phyloP scores from a whole-genome alignment of 179 eudicot genomes.

The Patellifolia procumbens region DNA sequence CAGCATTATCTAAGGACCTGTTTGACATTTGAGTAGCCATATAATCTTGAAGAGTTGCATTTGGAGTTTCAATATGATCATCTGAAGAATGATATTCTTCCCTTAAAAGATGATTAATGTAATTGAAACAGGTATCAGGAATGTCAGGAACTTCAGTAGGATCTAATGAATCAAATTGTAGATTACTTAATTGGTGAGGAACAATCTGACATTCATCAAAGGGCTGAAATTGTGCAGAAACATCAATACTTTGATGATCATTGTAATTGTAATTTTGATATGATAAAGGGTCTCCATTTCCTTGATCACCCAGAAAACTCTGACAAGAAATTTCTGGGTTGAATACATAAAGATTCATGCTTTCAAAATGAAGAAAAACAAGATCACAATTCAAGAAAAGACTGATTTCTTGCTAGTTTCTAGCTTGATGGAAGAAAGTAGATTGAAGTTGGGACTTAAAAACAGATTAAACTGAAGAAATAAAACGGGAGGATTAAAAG shows the following conservation, averaged over 20 bases:
- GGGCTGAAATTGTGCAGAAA: slow-evolving; percentile 1
- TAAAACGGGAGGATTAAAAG: neutral
- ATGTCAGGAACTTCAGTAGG: slow-evolving; percentile 40
- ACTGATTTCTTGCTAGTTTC: too few relatives aligned
- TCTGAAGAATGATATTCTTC: slow-evolving; percentile 49
- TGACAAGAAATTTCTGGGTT: slow-evolving; percentile 20
- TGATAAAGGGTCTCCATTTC: slow-evolving; percentile 8
- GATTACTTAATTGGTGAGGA: neutral
- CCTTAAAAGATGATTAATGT: slow-evolving; percentile 55
- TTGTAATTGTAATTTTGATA: slow-evolving; percentile 10
- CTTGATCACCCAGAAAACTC: slow-evolving; percentile 22
- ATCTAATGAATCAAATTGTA: slow-evolving; percentile 20
- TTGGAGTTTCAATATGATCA: slow-evolving; percentile 34
- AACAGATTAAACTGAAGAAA: neutral
- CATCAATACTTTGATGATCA: slow-evolving; percentile 1
- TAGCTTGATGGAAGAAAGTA: neutral
- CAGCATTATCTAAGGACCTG: slow-evolving; percentile 45
- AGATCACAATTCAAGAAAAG: too few relatives aligned
- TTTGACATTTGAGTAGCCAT: slow-evolving; percentile 66
- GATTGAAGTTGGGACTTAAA: neutral
- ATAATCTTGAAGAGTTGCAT: slow-evolving; percentile 45
- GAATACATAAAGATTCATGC: slow-evolving; percentile 24
- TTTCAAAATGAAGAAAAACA: neutral
- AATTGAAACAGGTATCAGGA: slow-evolving; percentile 56
- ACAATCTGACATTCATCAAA: slow-evolving; percentile 15